These are phyloP conservation scores for Elsinoe ampelina DNA, from an alignment of 2,329 filamentous ascomycete genomes.

Conservation along the genomic window DNA sequence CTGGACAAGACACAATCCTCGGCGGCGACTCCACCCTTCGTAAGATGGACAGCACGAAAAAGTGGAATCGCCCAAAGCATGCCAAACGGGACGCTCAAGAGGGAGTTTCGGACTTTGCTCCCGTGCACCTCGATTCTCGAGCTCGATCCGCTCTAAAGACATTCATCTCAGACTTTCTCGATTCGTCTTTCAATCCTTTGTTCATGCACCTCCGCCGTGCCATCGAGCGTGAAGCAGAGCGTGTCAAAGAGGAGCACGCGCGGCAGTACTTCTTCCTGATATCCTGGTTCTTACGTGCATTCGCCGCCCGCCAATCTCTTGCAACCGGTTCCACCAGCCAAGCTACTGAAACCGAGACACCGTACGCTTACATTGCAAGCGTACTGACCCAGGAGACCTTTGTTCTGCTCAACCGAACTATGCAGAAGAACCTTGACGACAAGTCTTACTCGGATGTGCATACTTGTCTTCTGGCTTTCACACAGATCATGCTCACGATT, in stretches of 20 bases:
- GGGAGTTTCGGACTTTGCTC: conserved; percentile 62
- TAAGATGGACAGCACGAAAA: conserved; percentile 87
- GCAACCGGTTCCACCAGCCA: conserved; percentile 26
- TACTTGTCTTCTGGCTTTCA: conserved; percentile 86
- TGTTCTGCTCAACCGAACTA: conserved; percentile 71
- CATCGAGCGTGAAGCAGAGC: conserved; percentile 78
- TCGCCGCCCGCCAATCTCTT: conserved; percentile 32
- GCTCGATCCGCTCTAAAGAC: conserved; percentile 68
- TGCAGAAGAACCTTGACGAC: conserved; percentile 68
- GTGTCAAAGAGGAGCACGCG: conserved; percentile 61
- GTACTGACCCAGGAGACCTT: conserved; percentile 95
- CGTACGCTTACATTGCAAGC: conserved; percentile 76
- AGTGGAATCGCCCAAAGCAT: conserved; percentile 69
- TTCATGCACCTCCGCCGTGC: conserved; percentile 80
- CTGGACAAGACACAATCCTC: conserved; percentile 75
- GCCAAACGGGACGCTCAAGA: conserved; percentile 37
- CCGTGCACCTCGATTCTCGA: conserved; percentile 57
- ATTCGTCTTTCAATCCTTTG: conserved; percentile 84
- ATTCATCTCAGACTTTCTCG: conserved; percentile 89
- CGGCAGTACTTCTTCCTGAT: conserved; percentile 88
- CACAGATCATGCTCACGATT: conserved; percentile 76
- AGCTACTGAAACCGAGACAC: conserved; percentile 49
- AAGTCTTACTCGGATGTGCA: conserved; percentile 84
- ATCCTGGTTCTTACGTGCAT: conserved; percentile 76
- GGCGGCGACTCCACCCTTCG: conserved; percentile 63